These are phyloP conservation scores for Termitomyces sp. DNA, from an alignment of 768 basidiomycete genomes.

Conservation along the genomic window DNA sequence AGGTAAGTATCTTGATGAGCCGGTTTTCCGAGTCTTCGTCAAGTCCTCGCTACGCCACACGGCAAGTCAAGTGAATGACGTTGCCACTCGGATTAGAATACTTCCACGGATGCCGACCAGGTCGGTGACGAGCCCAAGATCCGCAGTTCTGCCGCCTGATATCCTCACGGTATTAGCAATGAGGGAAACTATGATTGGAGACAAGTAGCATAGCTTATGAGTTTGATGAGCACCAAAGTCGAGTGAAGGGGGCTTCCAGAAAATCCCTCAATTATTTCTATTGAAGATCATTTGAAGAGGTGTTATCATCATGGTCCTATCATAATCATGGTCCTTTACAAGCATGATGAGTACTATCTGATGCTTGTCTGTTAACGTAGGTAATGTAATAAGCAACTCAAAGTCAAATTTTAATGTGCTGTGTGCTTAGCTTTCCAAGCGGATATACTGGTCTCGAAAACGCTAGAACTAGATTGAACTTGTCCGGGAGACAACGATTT, in stretches of 20 bases:
- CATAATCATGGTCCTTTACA: background rate
- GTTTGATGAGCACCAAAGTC: background rate
- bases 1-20: background rate
- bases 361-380: background rate
- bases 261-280: background rate
- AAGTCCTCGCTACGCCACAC: constrained; percentile 17
- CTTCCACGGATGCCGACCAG: constrained; percentile 8
- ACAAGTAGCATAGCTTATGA: background rate
- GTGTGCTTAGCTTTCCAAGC: too few species aligned
- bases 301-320: too few species aligned
- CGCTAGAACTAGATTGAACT: too few species aligned
- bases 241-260: background rate
- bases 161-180: background rate
- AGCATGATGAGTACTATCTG: background rate
- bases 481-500: too few species aligned
- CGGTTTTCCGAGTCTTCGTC: background rate
- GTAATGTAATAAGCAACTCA: background rate
- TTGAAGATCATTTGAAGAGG: constrained; percentile 2
- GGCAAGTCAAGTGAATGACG: background rate
- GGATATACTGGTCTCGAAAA: too few species aligned
- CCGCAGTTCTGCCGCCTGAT: background rate
- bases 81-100: background rate
- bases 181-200: background rate
- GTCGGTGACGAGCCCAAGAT: background rate
- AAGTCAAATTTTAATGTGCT: too few species aligned